Base-by-base conservation (phyloP, 108 stramenopile genomes). In the Nannochloropsis gaditana region DNA sequence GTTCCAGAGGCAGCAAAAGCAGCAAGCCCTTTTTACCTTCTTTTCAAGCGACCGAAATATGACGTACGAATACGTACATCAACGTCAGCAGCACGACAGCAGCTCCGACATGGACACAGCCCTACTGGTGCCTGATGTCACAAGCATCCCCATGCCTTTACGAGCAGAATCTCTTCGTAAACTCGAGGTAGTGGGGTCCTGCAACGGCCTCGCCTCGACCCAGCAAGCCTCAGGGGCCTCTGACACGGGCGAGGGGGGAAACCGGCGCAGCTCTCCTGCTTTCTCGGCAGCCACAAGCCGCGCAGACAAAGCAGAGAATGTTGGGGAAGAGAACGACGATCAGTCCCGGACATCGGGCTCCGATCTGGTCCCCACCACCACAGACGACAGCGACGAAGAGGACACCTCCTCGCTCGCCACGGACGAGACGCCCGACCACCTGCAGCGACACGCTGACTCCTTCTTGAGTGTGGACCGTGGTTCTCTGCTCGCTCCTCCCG, bases 401-500 rank as follows among this genome's bases (percentile, higher is more conserved):
- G 59, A 73, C n/a, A 73, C 15, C n/a, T 73, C 59, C n/a, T 73
- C 59, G 19, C 59, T 73, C 4, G 59, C 59, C 5, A 73, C 59
- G 59, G 59, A 73, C 59, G 59, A 73, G 59, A 73, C 59, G 59
- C 19, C 19, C 59, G 59, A 73, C 19, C 15, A 73, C 59, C 2
- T 73, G 59, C 59, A 4, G 4, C 59, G n/a, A n/a, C 59, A 73
- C 15, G 59, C 59, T n/a, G 59, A 73, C n/a, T 15, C 59, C 59
- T 73, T 73, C 59, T n/a, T 73, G 59, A 73, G 59, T n/a, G 59
- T 73, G 59, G 59, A n/a, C 19, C 59, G n/a, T 15, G 59, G 59
- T 15, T 73, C 59, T 15, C n/a, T 73, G 59, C 59, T 73, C 3
- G 15, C 59, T 2, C 59, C 59, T 6, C 59, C 59, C 19, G 59